Evolutionary conservation across 192 early-diverging fungal species (phyloP), one percentile per base, ranked within the genome.

Genomic region (Entomortierella beljakovae): DNA sequence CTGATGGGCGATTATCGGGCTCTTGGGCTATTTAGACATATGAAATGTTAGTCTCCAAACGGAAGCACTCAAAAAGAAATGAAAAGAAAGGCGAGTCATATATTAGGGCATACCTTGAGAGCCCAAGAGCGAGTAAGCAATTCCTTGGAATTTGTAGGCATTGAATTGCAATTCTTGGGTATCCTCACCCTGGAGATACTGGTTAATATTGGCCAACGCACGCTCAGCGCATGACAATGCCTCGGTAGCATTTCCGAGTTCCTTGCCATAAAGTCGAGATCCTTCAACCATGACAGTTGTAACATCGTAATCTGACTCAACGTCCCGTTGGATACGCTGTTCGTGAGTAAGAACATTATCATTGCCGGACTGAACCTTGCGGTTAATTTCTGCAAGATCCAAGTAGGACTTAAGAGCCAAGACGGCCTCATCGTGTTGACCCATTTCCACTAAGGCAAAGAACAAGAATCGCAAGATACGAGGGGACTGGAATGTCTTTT

Each of bases 361-460:
- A 3, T 55, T 64, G 8, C 40, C 22, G 23, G 51, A 52, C 57
- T 85, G 82, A 28, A 64, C 69, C 25, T 71, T 70, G 54, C 48
- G 46, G 31, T 82, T 66, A 28, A 68, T 68, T 38, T 80, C 86
- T 18, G 84, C 85, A 67, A 91, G 69, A 49, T 84, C 70, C 54
- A 87, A 61, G 66, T 94, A 94, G 0, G 92, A 83, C 29, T 80
- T 70, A 3, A 94, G 53, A 18, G 89, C 92, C 59, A 90, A 70
- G 16, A 88, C 84, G 0, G 92, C 93, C 81, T 94, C 93, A 46
- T 91, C 88, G 68, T 90, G 92, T 61, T 93, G 90, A 50, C 93
- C 93, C 9, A 88, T 68, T 18, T 68, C 65, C 8, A 88, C 71
- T 25, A 92, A 83, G 0, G 87, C 75, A 46, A 83, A 74, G 60